phyloP scores from a whole-genome alignment of 2,329 filamentous ascomycete genomes.

The Zymoseptoria passerinii region DNA sequence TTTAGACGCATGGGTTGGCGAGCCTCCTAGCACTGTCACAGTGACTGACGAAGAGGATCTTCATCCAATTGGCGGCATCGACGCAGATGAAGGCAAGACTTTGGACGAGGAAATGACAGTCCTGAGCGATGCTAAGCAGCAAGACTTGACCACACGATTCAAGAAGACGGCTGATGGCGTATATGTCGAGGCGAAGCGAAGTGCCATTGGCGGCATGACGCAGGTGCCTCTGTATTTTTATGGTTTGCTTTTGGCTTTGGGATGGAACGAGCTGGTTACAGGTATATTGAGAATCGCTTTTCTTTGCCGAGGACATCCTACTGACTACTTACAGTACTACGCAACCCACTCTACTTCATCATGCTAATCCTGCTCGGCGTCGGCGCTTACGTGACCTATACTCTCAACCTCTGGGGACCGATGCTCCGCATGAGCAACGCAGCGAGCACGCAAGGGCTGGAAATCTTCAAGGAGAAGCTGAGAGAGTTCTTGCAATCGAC shows the following conservation, averaged over 20 bases:
- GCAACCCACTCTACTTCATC: slow-evolving; percentile 88
- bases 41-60: slow-evolving; percentile 85
- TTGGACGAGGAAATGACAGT: slow-evolving; percentile 94
- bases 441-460: slow-evolving; percentile 73
- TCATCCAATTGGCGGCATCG: slow-evolving; percentile 79
- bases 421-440: slow-evolving; percentile 94
- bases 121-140: slow-evolving; percentile 79
- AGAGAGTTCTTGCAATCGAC: slow-evolving; percentile 82
- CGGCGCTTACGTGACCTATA: slow-evolving; percentile 82
- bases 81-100: slow-evolving; percentile 80
- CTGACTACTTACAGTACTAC: slow-evolving; percentile 56
- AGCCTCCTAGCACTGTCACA: slow-evolving; percentile 64
- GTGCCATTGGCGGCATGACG: slow-evolving; percentile 88
- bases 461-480: slow-evolving; percentile 85
- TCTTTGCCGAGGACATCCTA: slow-evolving; percentile 2
- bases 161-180: slow-evolving; percentile 98
- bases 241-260: slow-evolving; percentile 73
- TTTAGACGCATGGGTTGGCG: slow-evolving; percentile 75
- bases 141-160: slow-evolving; percentile 88
- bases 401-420: slow-evolving; percentile 87
- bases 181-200: slow-evolving; percentile 94
- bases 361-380: slow-evolving; percentile 69
- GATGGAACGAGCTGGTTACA: slow-evolving; percentile 97
- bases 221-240: slow-evolving; percentile 96
- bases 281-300: slow-evolving; percentile 51